Percentiles rank a stretch among this genome's conserved stretches.
These are phyloP conservation scores for Fusarium duplospermum DNA, from an alignment of 2,329 filamentous ascomycete genomes.

Conservation along the genomic window DNA sequence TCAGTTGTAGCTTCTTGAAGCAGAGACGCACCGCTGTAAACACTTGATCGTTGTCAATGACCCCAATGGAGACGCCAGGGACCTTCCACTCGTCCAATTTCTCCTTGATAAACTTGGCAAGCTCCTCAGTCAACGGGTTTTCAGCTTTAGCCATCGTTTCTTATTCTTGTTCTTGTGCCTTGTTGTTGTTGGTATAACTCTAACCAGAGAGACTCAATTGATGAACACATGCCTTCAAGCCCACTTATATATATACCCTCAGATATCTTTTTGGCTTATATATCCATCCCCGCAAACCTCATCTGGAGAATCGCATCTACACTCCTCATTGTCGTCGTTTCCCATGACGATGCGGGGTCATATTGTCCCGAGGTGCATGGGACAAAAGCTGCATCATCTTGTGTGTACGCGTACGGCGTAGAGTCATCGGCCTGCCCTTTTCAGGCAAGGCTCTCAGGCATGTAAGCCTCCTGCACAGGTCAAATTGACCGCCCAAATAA, in stretches of 20 bases:
- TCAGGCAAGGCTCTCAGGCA: neutral
- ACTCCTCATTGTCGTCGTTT: neutral
- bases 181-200: neutral
- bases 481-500: neutral
- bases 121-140: constrained; percentile 8
- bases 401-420: neutral
- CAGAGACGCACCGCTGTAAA: constrained; percentile 38
- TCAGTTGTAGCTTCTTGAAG: neutral
- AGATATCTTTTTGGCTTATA: neutral
- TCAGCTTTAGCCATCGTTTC: neutral
- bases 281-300: neutral
- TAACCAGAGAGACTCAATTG: neutral
- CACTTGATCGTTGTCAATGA: constrained; percentile 42
- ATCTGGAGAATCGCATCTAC: neutral
- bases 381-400: neutral
- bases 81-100: constrained; percentile 43
- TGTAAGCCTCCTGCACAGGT: neutral
- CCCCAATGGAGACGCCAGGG: constrained; percentile 43
- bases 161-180: neutral
- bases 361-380: neutral
- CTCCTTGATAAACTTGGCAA: constrained; percentile 10
- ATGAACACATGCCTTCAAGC: neutral
- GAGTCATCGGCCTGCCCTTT: neutral
- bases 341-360: neutral
- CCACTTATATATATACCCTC: neutral